A percentile compares a stretch with the other conserved stretches of the same genome.
These are phyloP conservation scores for Lactifluus hygrophoroides DNA, from an alignment of 768 basidiomycete species.

Conservation along the genomic window DNA sequence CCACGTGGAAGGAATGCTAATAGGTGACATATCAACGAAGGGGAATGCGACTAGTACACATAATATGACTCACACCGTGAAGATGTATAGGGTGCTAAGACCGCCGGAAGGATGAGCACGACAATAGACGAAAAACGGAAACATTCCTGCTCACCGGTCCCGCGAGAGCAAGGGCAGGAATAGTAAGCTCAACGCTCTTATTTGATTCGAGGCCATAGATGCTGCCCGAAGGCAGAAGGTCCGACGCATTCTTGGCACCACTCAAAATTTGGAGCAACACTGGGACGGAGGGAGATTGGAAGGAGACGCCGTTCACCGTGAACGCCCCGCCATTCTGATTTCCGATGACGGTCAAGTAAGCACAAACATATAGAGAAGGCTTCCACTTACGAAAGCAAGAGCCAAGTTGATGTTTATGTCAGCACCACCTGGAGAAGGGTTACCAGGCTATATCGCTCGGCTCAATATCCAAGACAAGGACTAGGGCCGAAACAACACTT, in stretches of 20 bases:
- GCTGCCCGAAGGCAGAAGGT: slow-evolving; percentile 42
- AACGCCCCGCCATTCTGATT: background rate
- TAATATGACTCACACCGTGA: slow-evolving; percentile 6
- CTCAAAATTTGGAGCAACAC: slow-evolving; percentile 53
- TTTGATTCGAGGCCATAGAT: slow-evolving; percentile 41
- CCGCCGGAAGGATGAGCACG: background rate
- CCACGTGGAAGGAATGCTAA: slow-evolving; percentile 21
- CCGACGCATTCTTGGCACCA: slow-evolving; percentile 38
- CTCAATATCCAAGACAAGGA: background rate
- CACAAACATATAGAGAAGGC: background rate
- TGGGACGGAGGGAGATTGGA: slow-evolving; percentile 37
- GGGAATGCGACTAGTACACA: background rate
- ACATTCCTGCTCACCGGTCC: slow-evolving; percentile 26
- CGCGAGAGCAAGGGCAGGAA: slow-evolving; percentile 33
- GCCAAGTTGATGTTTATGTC: slow-evolving; percentile 22
- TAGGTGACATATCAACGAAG: background rate
- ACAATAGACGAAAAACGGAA: background rate
- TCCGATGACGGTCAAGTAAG: background rate
- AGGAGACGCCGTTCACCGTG: slow-evolving; percentile 31
- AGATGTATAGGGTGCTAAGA: slow-evolving; percentile 14
- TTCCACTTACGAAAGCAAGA: slow-evolving; percentile 20
- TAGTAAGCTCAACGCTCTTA: slow-evolving; percentile 39
- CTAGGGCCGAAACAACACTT: background rate
- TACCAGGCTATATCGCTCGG: slow-evolving; percentile 9
- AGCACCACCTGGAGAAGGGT: slow-evolving; percentile 10